Base-by-base conservation (phyloP, 2,329 filamentous ascomycete genomes). In the Magnaporthiopsis rhizophila region DNA sequence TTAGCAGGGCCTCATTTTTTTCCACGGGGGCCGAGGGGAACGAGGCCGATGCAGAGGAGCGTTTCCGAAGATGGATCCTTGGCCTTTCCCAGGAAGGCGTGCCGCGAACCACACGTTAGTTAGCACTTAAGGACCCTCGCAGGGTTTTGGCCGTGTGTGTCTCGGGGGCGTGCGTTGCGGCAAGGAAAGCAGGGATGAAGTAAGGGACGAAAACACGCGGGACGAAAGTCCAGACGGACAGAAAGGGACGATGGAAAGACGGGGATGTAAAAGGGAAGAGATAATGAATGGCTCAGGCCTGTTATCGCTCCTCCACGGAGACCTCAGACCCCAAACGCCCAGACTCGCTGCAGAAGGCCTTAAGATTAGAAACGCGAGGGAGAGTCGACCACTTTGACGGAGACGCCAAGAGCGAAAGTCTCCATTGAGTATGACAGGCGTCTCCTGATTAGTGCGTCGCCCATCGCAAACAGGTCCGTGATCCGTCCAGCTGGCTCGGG, bases 1-100 rank as follows among this genome's bases (percentile, higher is more conserved):
- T 65, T 58, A 68, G 63, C 57, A 67, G 28, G 58, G 30, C 59
- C 45, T 65, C 45, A 36, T 63, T 45, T n/a, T 38, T 60, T 24
- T 30, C 34, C 13, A 28, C 36, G 13, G 34, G 32, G 28, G 62
- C 50, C 24, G 59, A 57, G 9, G 63, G 45, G 28, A 64, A 34
- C 18, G 64, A 65, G 59, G 64, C 64, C 59, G 64, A 61, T 28
- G 62, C 64, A 5, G 64, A 65, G 15, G 12, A 62, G 56, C 59
- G 62, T 30, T 62, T 61, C 34, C 58, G 59, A 38, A 60, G 65
- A n/a, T 30, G n/a, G 21, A 61, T 45, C 24, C 58, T 36, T 30
- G 58, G 45, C 12, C 45, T 59, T 30, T 38, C 12, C 34, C 59
- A 18, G n/a, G 45, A 24, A 53, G 45, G n/a, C 18, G n/a, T 21